Conservation (phyloP, 148 eudicot genomes). For the Cornus suecica region DNA sequence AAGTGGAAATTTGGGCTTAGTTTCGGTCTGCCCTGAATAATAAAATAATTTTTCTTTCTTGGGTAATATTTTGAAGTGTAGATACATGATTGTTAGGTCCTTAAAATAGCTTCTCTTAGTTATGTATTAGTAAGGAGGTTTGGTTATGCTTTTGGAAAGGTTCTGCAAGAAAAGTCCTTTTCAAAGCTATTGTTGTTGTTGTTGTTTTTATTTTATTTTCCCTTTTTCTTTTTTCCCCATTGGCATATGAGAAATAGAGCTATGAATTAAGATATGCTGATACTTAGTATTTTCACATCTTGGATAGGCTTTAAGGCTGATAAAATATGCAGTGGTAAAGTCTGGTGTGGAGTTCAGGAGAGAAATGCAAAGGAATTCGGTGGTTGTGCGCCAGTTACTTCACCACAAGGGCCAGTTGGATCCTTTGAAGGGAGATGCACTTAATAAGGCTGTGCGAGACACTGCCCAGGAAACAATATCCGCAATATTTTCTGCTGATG, state of each 20-base stretch:
- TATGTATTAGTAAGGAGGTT: neutral
- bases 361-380: slow-evolving; percentile 85
- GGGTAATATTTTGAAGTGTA: neutral
- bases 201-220: too few relatives aligned
- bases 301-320: slow-evolving; percentile 59
- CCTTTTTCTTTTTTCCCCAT: too few relatives aligned
- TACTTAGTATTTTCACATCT: neutral
- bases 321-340: slow-evolving; percentile 73
- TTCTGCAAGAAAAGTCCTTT: neutral
- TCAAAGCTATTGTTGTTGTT: neutral
- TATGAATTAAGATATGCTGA: neutral
- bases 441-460: slow-evolving; percentile 76
- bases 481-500: slow-evolving; percentile 66
- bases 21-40: neutral
- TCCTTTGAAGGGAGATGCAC: slow-evolving; percentile 75
- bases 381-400: slow-evolving; percentile 67
- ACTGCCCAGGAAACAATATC: slow-evolving; percentile 81
- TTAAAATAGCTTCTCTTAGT: neutral
- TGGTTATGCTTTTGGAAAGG: neutral
- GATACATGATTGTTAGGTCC: neutral
- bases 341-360: slow-evolving; percentile 78
- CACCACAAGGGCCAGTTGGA: slow-evolving; percentile 72
- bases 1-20: neutral
- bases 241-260: neutral
- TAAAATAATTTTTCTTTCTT: too few relatives aligned